These are phyloP conservation scores for barrel medic (Medicago truncatula) DNA, from an alignment of 306 rosid species.

Conservation along the genomic window DNA sequence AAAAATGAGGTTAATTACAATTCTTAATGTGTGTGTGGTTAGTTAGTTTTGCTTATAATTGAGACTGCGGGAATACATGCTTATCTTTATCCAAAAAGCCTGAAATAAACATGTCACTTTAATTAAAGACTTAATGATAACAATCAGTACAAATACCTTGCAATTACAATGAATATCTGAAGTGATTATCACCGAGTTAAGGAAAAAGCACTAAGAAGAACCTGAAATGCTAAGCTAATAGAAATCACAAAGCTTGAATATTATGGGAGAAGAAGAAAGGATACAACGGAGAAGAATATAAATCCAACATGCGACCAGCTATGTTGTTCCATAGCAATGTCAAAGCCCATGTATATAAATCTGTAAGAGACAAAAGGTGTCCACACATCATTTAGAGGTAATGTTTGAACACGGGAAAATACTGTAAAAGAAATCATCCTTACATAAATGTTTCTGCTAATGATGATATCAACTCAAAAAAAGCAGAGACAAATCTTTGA, in stretches of 20 bases:
- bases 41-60: background rate
- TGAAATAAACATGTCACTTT: conserved; percentile 30
- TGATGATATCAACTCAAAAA: conserved; percentile 96
- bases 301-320: conserved; percentile 99
- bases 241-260: conserved; percentile 34
- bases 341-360: conserved; percentile 99
- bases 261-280: conserved; percentile 52
- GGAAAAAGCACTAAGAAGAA: conserved; percentile 57
- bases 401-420: conserved; percentile 32
- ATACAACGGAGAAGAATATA: conserved; percentile 98
- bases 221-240: conserved; percentile 30
- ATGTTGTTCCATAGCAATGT: conserved; percentile 97
- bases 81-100: conserved; percentile 24
- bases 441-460: conserved; percentile 98
- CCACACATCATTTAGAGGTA: conserved; percentile 31
- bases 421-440: conserved; percentile 47
- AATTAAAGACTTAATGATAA: conserved; percentile 28
- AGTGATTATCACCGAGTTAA: conserved; percentile 54
- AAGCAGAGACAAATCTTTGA: conserved; percentile 84
- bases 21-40: background rate
- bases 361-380: conserved; percentile 54
- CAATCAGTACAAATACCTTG: conserved; percentile 67
- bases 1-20: background rate
- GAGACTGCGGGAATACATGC: background rate
- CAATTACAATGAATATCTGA: conserved; percentile 86